Evolutionary conservation across 2,329 filamentous ascomycete species (phyloP), one percentile per base, ranked within the genome.

Genomic region (Diaporthe destruens): DNA sequence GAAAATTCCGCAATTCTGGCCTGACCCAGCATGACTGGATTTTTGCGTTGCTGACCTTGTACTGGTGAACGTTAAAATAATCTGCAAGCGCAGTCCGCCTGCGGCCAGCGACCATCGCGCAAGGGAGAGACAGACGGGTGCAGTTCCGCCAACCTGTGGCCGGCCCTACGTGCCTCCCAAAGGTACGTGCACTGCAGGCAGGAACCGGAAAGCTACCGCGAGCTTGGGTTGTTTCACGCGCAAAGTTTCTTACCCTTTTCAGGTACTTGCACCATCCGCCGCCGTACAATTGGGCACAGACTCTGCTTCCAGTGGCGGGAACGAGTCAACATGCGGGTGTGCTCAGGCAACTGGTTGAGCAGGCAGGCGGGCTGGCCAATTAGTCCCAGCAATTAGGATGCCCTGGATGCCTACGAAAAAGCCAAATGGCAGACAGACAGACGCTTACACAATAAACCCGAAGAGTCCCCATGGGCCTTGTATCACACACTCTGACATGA

Each of bases 221-320:
- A 69, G 49, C 69, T 69, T 55, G 57, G 53, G 49, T 29, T 39
- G 72, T 74, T 73, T 71, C 69, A 71, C 72, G 56, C 53, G 29
- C 69, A 67, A 68, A 59, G 55, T 69, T 61, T 56, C 63, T 44
- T 72, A 47, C 47, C 61, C 61, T 68, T 42, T 55, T 34, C 59
- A 67, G 61, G 72, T 72, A 74, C 72, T 47, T 68, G 51, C 69
- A 54, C 53, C 8, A 39, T n/a, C 42, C 47, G 18, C 54, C 32
- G 68, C 47, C 68, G 34, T 53, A 23, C 61, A 23, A 73, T 51
- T 71, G 63, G 69, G 18, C 8, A 36, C 47, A 63, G 66, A 29
- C 54, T 49, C 51, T 25, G 49, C 66, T 61, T 65, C 42, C 42
- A 55, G 51, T 34, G 54, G 49, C 56, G 42, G 36, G 36, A 55